Base-by-base conservation (phyloP, 2,329 filamentous ascomycete species). In the Trichoderma sp. region DNA sequence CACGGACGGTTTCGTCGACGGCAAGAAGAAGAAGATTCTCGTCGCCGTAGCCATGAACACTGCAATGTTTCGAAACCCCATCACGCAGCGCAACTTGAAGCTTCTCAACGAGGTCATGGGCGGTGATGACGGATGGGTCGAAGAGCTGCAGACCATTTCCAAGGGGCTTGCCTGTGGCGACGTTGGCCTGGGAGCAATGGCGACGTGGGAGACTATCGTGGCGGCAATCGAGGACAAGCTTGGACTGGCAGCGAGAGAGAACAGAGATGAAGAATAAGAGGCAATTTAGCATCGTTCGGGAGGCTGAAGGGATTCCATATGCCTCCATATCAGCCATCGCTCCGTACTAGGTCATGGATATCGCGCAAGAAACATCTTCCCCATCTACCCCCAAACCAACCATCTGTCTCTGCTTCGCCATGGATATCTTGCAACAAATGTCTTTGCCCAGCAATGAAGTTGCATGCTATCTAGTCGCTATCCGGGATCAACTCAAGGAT, bases 21-120 rank as follows among this genome's bases (percentile, higher is more conserved):
- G 76, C 17, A 59, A 52, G 6, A 87, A 84, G 77, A 90, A 90
- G 77, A 86, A 83, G 70, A 92, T 97, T 39, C 74, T 95, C 2
- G 90, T 94, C 0, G 91, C 91, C 2, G 89, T 90, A 1, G 89
- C 91, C 34, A 97, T 97, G 92, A 97, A 97, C 77, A 93, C 88
- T 27, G 89, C 90, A 4, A 97, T 97, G 94, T 97, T 92, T 90
- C 83, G 84, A 66, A 93, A 97, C 76, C 94, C 93, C 2, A 82
- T 97, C 54, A 97, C 94, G 1, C 84, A 80, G 59, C 87, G 86
- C 70, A 92, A 97, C 71, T 79, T 97, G 42, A 80, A 80, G 48
- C 81, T 91, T 0, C 80, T 97, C 56, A 85, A 89, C 70, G 85
- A 90, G 57, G 91, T 93, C 68, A 97, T 93, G 93, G 90, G 89